Evolutionary conservation across 2,329 filamentous ascomycete genomes (phyloP).

Genomic region (Lasiodiplodia sp.): DNA sequence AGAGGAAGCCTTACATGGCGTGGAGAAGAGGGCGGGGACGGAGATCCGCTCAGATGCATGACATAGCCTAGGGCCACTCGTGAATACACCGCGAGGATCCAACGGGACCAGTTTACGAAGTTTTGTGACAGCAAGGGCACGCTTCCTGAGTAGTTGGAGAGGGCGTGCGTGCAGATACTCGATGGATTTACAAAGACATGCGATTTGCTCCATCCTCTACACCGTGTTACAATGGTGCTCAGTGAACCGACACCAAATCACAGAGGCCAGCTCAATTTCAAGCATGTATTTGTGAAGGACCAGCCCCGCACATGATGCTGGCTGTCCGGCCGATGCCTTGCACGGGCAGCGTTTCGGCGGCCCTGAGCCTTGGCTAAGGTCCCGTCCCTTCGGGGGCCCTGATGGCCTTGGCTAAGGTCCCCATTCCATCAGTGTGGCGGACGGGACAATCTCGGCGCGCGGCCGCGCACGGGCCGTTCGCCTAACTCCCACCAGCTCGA

Average conservation of each 20-base stretch:
- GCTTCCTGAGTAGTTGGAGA: no score
- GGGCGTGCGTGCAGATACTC: no score
- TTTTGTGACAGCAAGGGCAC: no score
- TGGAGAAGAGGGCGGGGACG: background rate
- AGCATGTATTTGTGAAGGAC: no score
- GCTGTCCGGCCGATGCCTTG: background rate
- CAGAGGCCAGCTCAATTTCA: background rate
- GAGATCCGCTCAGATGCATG: background rate
- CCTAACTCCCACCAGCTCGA: conserved; percentile 26
- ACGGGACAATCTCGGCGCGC: background rate
- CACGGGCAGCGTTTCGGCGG: background rate
- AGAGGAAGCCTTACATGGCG: background rate
- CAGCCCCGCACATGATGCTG: background rate
- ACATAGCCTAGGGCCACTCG: background rate
- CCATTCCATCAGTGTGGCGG: background rate
- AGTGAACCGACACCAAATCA: no score
- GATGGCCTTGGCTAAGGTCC: no score
- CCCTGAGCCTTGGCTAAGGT: no score
- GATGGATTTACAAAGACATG: no score
- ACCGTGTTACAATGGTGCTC: no score
- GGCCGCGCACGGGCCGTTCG: conserved; percentile 6
- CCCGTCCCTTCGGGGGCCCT: no score
- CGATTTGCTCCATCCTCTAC: no score
- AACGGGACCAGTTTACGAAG: background rate
- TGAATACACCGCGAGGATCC: background rate